Conservation (phyloP, 768 basidiomycete species). For the Boletus huronensis region DNA sequence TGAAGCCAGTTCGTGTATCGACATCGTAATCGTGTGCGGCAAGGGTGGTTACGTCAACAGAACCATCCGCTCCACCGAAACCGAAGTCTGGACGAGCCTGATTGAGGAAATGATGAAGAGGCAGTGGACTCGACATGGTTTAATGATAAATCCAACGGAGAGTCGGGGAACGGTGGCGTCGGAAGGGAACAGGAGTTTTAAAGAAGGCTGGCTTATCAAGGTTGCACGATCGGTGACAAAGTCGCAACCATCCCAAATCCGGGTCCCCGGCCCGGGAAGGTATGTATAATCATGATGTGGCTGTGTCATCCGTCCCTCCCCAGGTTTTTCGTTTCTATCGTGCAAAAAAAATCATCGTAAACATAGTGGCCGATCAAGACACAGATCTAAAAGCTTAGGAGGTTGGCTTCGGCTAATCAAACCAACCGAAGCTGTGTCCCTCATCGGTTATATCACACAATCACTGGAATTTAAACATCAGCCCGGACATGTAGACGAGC, state of each 20-base stretch:
- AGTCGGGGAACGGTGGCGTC: neutral
- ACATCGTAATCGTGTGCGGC: constrained; percentile 91
- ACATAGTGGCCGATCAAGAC: too few relatives aligned
- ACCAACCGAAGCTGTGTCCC: too few relatives aligned
- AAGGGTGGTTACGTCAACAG: constrained; percentile 56
- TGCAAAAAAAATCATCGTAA: too few relatives aligned
- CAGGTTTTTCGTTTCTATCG: too few relatives aligned
- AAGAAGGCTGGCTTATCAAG: neutral
- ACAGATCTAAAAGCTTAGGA: neutral
- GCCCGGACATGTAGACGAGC: neutral
- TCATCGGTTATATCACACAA: neutral
- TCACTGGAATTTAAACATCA: neutral
- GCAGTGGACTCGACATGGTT: constrained; percentile 13
- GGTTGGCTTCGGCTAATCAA: too few relatives aligned
- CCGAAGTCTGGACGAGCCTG: constrained; percentile 34
- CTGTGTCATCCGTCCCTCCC: too few relatives aligned
- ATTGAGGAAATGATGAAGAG: constrained; percentile 33
- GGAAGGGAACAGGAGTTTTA: neutral
- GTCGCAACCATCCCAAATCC: neutral
- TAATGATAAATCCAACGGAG: neutral
- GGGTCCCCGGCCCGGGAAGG: too few relatives aligned
- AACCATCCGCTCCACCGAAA: constrained; percentile 20
- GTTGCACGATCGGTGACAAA: neutral
- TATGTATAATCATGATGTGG: too few relatives aligned
- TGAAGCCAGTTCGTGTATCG: constrained; percentile 86